A percentile compares a stretch with the other conserved stretches of the same genome.
Evolutionary conservation across 257 asterid species (phyloP).

Genomic region (Lantana camara): DNA sequence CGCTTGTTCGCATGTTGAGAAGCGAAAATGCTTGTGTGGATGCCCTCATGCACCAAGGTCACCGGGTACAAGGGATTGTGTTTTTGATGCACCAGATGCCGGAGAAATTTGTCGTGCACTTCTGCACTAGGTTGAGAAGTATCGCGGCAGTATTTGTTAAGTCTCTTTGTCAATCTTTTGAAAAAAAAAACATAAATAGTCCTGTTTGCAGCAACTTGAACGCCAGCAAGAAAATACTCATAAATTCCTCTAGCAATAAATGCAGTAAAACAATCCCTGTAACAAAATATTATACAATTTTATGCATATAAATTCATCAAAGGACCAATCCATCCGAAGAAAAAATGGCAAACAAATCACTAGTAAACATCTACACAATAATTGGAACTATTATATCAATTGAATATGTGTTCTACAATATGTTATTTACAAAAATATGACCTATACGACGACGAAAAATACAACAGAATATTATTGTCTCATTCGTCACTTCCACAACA

Average conservation of each 20-base stretch:
- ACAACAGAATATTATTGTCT: background rate
- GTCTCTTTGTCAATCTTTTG: too few relatives aligned
- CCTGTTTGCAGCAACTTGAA: background rate
- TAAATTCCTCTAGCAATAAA: background rate
- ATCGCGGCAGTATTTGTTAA: too few relatives aligned
- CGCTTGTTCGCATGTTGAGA: too few relatives aligned
- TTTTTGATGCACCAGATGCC: too few relatives aligned
- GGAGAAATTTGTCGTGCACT: too few relatives aligned
- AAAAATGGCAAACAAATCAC: conserved; percentile 3
- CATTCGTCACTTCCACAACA: background rate
- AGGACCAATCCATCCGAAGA: background rate
- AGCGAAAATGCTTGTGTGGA: too few relatives aligned
- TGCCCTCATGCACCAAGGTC: too few relatives aligned
- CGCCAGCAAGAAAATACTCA: background rate
- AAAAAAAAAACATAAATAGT: background rate
- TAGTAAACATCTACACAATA: conserved; percentile 24
- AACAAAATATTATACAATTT: background rate
- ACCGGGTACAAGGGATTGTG: too few relatives aligned
- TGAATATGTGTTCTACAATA: conserved; percentile 3
- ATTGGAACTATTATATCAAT: conserved; percentile 11
- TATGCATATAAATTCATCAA: background rate
- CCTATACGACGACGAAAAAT: background rate
- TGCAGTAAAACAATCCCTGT: too few relatives aligned
- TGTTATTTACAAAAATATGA: conserved; percentile 23
- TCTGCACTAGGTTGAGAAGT: too few relatives aligned